These are phyloP conservation scores for Nicotiana noctiflora DNA, from an alignment of 257 asterid species.

Conservation along the genomic window DNA sequence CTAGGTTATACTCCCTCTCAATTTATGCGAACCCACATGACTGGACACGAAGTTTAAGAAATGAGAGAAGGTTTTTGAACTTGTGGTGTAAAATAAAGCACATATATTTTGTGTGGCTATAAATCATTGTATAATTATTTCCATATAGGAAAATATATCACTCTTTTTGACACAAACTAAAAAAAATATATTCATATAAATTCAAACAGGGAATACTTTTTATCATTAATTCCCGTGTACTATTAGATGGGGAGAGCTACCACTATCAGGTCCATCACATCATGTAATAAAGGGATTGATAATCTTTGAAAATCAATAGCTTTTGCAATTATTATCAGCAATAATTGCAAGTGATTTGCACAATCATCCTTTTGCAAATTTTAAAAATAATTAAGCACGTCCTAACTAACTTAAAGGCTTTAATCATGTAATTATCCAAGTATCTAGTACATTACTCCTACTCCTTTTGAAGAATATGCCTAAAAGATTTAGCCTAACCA, in stretches of 20 bases:
- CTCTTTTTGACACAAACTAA: too few species aligned
- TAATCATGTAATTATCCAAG: too few species aligned
- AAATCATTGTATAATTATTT: too few species aligned
- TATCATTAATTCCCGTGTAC: too few species aligned
- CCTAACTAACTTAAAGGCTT: not conserved
- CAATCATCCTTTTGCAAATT: not conserved
- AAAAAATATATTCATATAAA: too few species aligned
- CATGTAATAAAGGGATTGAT: not conserved
- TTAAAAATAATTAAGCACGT: not conserved
- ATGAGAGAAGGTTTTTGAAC: too few species aligned
- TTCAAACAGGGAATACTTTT: not conserved
- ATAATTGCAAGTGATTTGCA: not conserved
- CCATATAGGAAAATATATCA: too few species aligned
- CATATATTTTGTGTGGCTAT: too few species aligned
- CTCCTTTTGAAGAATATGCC: not conserved
- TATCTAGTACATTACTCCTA: not conserved
- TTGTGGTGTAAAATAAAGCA: too few species aligned
- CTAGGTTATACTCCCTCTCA: too few species aligned
- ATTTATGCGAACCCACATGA: too few species aligned
- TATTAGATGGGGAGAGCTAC: not conserved
- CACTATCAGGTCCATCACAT: not conserved
- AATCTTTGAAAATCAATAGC: not conserved
- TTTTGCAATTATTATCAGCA: not conserved
- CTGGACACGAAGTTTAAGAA: too few species aligned
- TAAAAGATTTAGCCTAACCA: not conserved